Evolutionary conservation across 345 rosid species (phyloP).

Genomic region (Salix viminalis): DNA sequence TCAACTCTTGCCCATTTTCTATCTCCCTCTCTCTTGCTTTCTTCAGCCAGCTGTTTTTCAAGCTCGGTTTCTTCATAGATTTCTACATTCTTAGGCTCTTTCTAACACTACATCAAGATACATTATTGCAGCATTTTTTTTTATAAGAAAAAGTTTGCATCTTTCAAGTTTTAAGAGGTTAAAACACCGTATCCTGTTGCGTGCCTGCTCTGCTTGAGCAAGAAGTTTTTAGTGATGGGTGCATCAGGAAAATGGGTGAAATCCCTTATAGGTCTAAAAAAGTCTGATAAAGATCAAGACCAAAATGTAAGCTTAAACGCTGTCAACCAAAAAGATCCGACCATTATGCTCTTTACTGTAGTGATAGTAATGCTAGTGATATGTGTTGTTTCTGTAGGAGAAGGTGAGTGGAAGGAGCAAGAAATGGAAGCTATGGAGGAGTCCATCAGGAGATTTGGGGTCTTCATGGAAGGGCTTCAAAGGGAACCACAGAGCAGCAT

Average conservation of each 20-base stretch:
- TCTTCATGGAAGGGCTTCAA: slow-evolving; percentile 59
- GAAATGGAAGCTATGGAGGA: slow-evolving; percentile 90
- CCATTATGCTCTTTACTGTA: neutral
- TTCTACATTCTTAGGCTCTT: neutral
- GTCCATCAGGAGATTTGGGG: slow-evolving; percentile 56
- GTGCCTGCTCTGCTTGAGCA: neutral
- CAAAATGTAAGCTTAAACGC: slow-evolving; percentile 32
- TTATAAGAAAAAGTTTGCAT: neutral
- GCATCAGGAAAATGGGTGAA: slow-evolving; percentile 95
- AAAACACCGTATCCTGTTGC: neutral
- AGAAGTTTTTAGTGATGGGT: slow-evolving; percentile 50
- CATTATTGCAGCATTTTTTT: neutral
- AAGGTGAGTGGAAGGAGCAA: slow-evolving; percentile 44
- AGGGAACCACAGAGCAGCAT: slow-evolving; percentile 45
- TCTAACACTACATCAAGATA: neutral
- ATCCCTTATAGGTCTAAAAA: slow-evolving; percentile 66
- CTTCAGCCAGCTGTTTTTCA: neutral
- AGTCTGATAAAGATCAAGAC: slow-evolving; percentile 54
- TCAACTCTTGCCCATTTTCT: neutral
- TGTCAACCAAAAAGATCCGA: neutral
- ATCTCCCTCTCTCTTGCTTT: slow-evolving; percentile 5
- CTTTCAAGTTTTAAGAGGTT: slow-evolving; percentile 7
- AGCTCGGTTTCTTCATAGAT: neutral
- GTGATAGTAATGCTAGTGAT: neutral
- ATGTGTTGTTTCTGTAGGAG: slow-evolving; percentile 25